Percentiles rank a stretch among this genome's conserved stretches.
phyloP scores from a whole-genome alignment of 192 early-diverging fungal genomes.

The Geranomyces variabilis region DNA sequence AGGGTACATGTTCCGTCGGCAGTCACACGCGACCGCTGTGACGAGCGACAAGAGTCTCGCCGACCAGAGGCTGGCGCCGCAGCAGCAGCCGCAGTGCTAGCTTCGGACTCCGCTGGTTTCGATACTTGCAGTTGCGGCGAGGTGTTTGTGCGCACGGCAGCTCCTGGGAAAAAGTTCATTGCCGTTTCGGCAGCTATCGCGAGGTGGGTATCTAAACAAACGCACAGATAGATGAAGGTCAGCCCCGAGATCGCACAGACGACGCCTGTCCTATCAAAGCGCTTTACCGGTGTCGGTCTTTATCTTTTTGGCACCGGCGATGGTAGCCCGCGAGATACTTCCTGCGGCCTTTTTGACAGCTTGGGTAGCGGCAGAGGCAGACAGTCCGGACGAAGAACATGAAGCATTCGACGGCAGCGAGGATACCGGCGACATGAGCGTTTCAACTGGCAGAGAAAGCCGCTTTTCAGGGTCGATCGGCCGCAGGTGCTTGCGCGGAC shows the following conservation, averaged over 20 bases:
- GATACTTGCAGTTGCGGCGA: not conserved
- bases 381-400: not conserved
- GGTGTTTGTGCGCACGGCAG: slow-evolving; percentile 3
- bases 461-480: not conserved
- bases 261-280: too few relatives aligned
- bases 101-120: not conserved
- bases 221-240: not conserved
- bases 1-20: slow-evolving; percentile 33
- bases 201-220: slow-evolving; percentile 4
- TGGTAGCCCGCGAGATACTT: slow-evolving; percentile 9
- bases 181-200: slow-evolving; percentile 16
- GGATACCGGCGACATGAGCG: not conserved
- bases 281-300: slow-evolving; percentile 12
- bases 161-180: slow-evolving; percentile 22
- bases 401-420: too few relatives aligned
- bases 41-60: slow-evolving; percentile 8
- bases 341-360: slow-evolving; percentile 14
- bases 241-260: too few relatives aligned
- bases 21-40: slow-evolving; percentile 4
- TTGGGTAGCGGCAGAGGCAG: slow-evolving; percentile 10
- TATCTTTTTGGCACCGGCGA: slow-evolving; percentile 15
- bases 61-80: not conserved
- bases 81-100: too few relatives aligned
- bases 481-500: not conserved
- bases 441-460: slow-evolving; percentile 5